Evolutionary conservation across 2,329 filamentous ascomycete species (phyloP).

Genomic region (Xylariomycetidae sp.): DNA sequence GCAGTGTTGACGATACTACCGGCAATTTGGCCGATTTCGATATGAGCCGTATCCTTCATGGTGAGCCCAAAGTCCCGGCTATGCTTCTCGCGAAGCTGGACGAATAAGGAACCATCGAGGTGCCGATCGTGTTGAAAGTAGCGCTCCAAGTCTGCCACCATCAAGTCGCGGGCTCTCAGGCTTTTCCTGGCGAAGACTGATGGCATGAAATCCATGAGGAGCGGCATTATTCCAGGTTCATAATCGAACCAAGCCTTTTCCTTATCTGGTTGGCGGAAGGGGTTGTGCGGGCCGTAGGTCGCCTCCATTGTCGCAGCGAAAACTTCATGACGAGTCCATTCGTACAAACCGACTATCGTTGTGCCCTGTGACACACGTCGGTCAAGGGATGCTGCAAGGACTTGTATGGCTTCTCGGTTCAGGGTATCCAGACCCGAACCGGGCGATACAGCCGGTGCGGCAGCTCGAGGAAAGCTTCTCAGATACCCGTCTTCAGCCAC

Average conservation of each 20-base stretch:
- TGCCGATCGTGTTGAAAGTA: slow-evolving; percentile 4
- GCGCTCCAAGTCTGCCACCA: slow-evolving; percentile 2
- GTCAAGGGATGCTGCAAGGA: slow-evolving; percentile 3
- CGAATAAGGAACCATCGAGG: slow-evolving; percentile 5
- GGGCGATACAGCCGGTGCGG: slow-evolving; percentile 1
- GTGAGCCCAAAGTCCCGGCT: slow-evolving; percentile 3
- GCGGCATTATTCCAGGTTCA: slow-evolving; percentile 1
- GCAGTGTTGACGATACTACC: slow-evolving; percentile 5
- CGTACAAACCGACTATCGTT: slow-evolving; percentile 3
- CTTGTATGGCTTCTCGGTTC: slow-evolving; percentile 1
- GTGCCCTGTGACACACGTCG: slow-evolving; percentile 1
- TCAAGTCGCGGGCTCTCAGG: background rate
- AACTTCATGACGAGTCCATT: slow-evolving; percentile 20
- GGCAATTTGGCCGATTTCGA: slow-evolving; percentile 5
- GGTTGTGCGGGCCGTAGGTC: slow-evolving; percentile 6
- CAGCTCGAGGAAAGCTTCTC: slow-evolving; percentile 3
- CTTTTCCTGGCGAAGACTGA: slow-evolving; percentile 3
- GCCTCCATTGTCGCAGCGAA: slow-evolving; percentile 6
- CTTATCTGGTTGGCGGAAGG: slow-evolving; percentile 3
- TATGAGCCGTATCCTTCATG: slow-evolving; percentile 2
- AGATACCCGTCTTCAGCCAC: slow-evolving; percentile 7
- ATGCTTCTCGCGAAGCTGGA: slow-evolving; percentile 3
- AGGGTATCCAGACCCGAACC: slow-evolving; percentile 6
- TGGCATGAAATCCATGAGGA: slow-evolving; percentile 5
- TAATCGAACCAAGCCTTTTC: slow-evolving; percentile 4